Percentiles rank a stretch among this genome's conserved stretches.
phyloP scores from a whole-genome alignment of 768 basidiomycete species.

The Clitopilus hobsonii region DNA sequence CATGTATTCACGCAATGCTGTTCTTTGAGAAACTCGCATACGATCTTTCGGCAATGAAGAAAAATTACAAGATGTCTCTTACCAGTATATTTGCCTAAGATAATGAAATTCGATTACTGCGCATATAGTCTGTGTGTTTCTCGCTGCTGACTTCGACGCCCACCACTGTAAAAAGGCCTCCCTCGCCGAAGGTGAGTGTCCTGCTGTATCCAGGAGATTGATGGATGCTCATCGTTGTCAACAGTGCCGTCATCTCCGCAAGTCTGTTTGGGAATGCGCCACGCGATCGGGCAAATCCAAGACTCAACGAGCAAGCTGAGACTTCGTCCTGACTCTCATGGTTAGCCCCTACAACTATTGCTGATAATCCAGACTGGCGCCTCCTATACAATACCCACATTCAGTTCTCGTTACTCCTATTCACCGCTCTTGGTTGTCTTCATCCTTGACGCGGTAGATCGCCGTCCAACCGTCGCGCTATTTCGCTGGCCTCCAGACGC shows the following conservation, averaged over 20 bases:
- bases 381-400: too few relatives aligned
- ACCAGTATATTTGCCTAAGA: not conserved
- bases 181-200: not conserved
- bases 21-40: not conserved
- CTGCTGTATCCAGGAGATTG: not conserved
- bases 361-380: not conserved
- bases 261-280: not conserved
- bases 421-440: not conserved
- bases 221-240: not conserved
- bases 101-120: not conserved
- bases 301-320: not conserved
- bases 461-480: too few relatives aligned
- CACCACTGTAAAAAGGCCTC: not conserved
- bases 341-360: not conserved
- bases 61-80: not conserved
- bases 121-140: not conserved
- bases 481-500: too few relatives aligned
- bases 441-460: not conserved
- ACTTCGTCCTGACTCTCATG: not conserved
- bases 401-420: not conserved
- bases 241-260: not conserved
- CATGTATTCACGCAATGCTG: constrained; percentile 9
- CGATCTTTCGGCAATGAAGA: constrained; percentile 3
- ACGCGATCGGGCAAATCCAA: not conserved
- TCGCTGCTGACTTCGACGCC: not conserved